Evolutionary conservation across 2,329 filamentous ascomycete genomes (phyloP).

Genomic region (Grosmannia huntii): DNA sequence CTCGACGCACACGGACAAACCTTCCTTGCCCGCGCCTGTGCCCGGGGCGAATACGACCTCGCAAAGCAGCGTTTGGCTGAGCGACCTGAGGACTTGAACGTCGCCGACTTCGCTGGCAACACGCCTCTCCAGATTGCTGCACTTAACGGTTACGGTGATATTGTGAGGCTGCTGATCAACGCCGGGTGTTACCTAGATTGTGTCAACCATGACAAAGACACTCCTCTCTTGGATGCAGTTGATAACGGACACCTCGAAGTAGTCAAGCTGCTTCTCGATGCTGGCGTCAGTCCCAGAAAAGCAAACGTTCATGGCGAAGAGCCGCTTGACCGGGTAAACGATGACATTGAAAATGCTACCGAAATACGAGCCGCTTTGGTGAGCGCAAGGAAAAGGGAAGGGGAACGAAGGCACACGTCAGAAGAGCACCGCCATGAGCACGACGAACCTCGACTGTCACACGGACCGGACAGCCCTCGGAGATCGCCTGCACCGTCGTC

Average conservation of each 20-base stretch:
- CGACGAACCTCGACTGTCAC: conserved; percentile 34
- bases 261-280: conserved; percentile 68
- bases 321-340: conserved; percentile 70
- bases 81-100: conserved; percentile 76
- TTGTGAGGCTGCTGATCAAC: conserved; percentile 76
- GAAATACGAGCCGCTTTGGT: conserved; percentile 62
- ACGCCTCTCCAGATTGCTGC: conserved; percentile 89
- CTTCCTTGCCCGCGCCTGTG: conserved; percentile 76
- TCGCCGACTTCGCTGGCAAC: conserved; percentile 90
- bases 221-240: conserved; percentile 87
- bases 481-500: conserved; percentile 36
- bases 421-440: conserved; percentile 43
- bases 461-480: conserved; percentile 45
- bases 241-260: conserved; percentile 90
- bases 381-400: conserved; percentile 42
- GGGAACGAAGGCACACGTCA: conserved; percentile 40
- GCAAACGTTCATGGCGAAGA: conserved; percentile 89
- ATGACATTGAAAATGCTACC: conserved; percentile 62
- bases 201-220: conserved; percentile 72
- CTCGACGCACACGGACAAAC: conserved; percentile 90
- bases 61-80: conserved; percentile 65
- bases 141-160: conserved; percentile 71
- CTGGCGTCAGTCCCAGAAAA: conserved; percentile 83
- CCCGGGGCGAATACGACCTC: conserved; percentile 67
- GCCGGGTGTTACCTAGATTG: conserved; percentile 77